These are phyloP conservation scores for Candida buenavistaensis DNA, from an alignment of 1,139 yeast species.

Conservation along the genomic window DNA sequence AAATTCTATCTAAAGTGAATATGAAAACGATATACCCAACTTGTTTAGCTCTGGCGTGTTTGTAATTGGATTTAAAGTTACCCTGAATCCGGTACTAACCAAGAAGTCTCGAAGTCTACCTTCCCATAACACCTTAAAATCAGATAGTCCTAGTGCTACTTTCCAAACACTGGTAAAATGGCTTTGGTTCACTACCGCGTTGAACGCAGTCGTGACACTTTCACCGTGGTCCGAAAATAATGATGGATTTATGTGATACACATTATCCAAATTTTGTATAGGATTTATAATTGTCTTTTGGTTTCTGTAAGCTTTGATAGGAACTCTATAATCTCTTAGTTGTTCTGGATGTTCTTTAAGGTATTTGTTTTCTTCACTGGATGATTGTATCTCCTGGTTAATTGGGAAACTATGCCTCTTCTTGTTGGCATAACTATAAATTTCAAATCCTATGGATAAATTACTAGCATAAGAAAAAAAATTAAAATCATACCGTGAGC, in stretches of 20 bases:
- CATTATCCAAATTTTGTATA: slow-evolving; percentile 26
- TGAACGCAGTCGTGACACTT: slow-evolving; percentile 54
- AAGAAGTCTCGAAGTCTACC: slow-evolving; percentile 82
- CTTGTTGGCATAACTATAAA: slow-evolving; percentile 51
- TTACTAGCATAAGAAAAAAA: slow-evolving; percentile 89
- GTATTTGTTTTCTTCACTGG: slow-evolving; percentile 11
- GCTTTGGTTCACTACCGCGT: slow-evolving; percentile 50
- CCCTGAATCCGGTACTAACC: slow-evolving; percentile 70
- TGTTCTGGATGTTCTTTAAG: slow-evolving; percentile 8
- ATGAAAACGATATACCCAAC: slow-evolving; percentile 43
- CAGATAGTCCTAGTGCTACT: slow-evolving; percentile 68
- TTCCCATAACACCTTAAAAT: slow-evolving; percentile 79
- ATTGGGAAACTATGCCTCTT: slow-evolving; percentile 14
- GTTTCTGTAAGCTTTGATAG: slow-evolving; percentile 7
- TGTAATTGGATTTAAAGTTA: slow-evolving; percentile 32
- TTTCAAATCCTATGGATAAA: slow-evolving; percentile 80
- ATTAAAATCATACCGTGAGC: slow-evolving; percentile 87
- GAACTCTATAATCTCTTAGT: slow-evolving; percentile 5
- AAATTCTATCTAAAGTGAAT: slow-evolving; percentile 22
- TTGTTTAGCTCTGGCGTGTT: slow-evolving; percentile 37
- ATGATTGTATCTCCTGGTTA: slow-evolving; percentile 12
- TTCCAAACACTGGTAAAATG: slow-evolving; percentile 73
- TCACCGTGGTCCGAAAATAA: slow-evolving; percentile 22
- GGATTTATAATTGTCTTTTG: slow-evolving; percentile 19
- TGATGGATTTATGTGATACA: slow-evolving; percentile 26